These are phyloP conservation scores for Pseudozyma tsukubaensis DNA, from an alignment of 1,284 basidiomycete genomes.

Conservation along the genomic window DNA sequence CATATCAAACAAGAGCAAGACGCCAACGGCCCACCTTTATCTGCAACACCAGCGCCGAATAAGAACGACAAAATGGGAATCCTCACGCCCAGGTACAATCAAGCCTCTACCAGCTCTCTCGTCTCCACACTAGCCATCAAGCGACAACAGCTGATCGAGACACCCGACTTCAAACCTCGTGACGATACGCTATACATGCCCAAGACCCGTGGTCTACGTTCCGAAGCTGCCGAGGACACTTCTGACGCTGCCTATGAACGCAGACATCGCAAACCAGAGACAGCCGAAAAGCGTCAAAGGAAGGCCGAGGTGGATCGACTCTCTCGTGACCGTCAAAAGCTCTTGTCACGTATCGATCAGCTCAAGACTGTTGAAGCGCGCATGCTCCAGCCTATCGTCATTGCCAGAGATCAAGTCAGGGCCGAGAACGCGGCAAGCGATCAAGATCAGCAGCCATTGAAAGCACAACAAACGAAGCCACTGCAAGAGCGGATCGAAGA, in stretches of 20 bases:
- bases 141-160: slow-evolving; percentile 55
- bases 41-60: slow-evolving; percentile 6
- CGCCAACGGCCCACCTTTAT: not conserved
- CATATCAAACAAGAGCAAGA: slow-evolving; percentile 17
- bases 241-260: slow-evolving; percentile 86
- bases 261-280: slow-evolving; percentile 85
- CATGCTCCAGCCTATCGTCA: slow-evolving; percentile 50
- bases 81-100: not conserved
- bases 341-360: slow-evolving; percentile 87
- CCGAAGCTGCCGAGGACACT: slow-evolving; percentile 74
- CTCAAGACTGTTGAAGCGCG: slow-evolving; percentile 77
- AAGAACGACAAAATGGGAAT: not conserved
- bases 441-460: not conserved
- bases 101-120: slow-evolving; percentile 11
- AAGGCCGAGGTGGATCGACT: slow-evolving; percentile 89
- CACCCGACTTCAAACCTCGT: slow-evolving; percentile 54
- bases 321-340: slow-evolving; percentile 88
- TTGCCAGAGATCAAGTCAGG: slow-evolving; percentile 48
- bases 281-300: slow-evolving; percentile 84
- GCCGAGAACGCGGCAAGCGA: slow-evolving; percentile 7
- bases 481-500: slow-evolving; percentile 43
- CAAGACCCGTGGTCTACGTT: slow-evolving; percentile 53
- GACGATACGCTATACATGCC: slow-evolving; percentile 57
- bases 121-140: slow-evolving; percentile 42
- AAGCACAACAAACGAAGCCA: slow-evolving; percentile 7